These are phyloP conservation scores for Rhynchospora tenuis DNA, from an alignment of 176 grass and related monocot species.

Conservation along the genomic window DNA sequence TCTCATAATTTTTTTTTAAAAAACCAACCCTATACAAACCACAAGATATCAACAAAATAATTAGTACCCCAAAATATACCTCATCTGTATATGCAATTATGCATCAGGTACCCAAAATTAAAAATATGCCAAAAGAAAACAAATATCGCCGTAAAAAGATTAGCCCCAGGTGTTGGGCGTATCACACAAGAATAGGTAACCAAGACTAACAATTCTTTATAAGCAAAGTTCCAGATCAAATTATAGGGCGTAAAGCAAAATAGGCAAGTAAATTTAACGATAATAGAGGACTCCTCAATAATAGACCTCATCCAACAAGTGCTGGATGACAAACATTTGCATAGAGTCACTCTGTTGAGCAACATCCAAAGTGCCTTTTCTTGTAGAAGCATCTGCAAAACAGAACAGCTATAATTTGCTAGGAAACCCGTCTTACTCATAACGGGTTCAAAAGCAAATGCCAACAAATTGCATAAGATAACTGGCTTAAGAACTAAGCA, in stretches of 20 bases:
- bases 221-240: not conserved
- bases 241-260: not conserved
- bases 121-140: not conserved
- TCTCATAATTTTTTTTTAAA: no score
- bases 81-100: not conserved
- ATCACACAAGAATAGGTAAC: not conserved
- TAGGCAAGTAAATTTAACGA: slow-evolving; percentile 2
- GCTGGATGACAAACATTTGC: slow-evolving; percentile 16
- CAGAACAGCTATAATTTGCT: not conserved
- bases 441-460: slow-evolving; percentile 14
- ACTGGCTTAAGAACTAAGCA: not conserved
- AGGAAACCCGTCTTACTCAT: not conserved
- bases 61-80: not conserved
- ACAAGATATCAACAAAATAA: not conserved
- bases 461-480: slow-evolving; percentile 17
- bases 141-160: not conserved
- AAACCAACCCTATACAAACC: no score
- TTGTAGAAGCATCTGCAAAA: slow-evolving; percentile 16
- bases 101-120: not conserved
- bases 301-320: not conserved
- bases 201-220: not conserved
- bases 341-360: not conserved
- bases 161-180: not conserved
- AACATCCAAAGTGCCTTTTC: slow-evolving; percentile 1
- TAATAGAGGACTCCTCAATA: not conserved